Evolutionary conservation across 2,329 filamentous ascomycete genomes (phyloP), one percentile per base, ranked within the genome.

Genomic region (Colletotrichum spaethianum): DNA sequence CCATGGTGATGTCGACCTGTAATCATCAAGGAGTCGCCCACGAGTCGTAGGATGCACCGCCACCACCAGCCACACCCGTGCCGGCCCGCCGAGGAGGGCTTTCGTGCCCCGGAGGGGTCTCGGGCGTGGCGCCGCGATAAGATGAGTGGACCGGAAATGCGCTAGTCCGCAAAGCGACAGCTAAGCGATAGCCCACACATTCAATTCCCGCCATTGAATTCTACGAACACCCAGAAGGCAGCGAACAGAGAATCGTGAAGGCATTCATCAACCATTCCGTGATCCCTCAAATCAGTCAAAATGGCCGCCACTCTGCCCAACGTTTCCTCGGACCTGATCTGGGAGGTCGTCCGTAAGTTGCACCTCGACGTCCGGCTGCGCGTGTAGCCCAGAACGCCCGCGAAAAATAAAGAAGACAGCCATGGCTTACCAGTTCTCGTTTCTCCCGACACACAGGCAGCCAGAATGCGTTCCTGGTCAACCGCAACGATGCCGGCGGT

Each of bases 401-500:
- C 26, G 33, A 44, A 38, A 48, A 20, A 46, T 36, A 38, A 26
- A 12, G 26, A 31, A 44, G 36, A 44, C 52, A 52, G 44, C n/a
- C 16, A 42, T 55, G 48, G 63, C 68, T 67, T n/a, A 68, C 67
- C 64, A 11, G 26, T 48, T 36, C 16, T 46, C 53, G 33, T 26
- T 60, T 65, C 44, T 23, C 20, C 14, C 67, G 61, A 53, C 33
- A 31, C 82, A 98, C 82, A 98, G 95, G 95, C 87, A 87, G 87
- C 88, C 91, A 94, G 88, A 98, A 97, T 88, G 87, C 94, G 83
- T 98, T 89, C 91, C 92, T 98, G 83, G 93, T 96, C 84, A 98
- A 98, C 93, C 93, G 94, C 88, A 92, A 91, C 83, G 86, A 87
- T 80, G 89, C 88, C 81, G 95, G 94, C 82, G 93, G 94, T 84